Evolutionary conservation across 345 rosid species (phyloP).

Genomic region (Populus deltoides): DNA sequence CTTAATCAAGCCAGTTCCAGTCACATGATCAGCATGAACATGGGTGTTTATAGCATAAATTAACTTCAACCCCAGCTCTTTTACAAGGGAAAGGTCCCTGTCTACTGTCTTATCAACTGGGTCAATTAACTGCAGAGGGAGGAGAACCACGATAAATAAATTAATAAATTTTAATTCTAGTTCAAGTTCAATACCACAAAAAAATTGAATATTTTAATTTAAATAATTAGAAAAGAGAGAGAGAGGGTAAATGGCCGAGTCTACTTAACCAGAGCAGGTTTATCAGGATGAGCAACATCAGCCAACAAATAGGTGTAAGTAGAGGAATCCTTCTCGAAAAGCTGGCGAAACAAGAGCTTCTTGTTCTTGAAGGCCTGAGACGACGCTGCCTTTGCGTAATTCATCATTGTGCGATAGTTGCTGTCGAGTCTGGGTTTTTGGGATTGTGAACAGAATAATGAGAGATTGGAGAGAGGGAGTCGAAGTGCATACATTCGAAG

Average conservation of each 20-base stretch:
- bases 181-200: background rate
- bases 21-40: slow-evolving; percentile 97
- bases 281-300: slow-evolving; percentile 70
- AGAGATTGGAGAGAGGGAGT: background rate
- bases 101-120: slow-evolving; percentile 90
- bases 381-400: background rate
- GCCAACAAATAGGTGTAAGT: slow-evolving; percentile 91
- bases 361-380: slow-evolving; percentile 12
- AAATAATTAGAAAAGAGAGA: background rate
- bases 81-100: slow-evolving; percentile 66
- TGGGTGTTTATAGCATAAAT: slow-evolving; percentile 88
- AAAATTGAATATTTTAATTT: too few species aligned
- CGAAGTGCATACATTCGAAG: background rate
- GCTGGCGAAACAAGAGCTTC: slow-evolving; percentile 77
- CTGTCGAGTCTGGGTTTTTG: background rate
- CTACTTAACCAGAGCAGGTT: slow-evolving; percentile 66
- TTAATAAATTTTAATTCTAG: background rate
- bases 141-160: background rate
- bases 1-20: slow-evolving; percentile 87
- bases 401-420: background rate
- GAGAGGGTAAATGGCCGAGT: background rate
- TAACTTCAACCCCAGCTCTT: slow-evolving; percentile 74
- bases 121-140: slow-evolving; percentile 69
- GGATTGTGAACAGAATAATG: background rate
- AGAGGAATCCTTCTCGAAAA: slow-evolving; percentile 86